Base-by-base conservation (phyloP, 768 basidiomycete species). In the Wakefieldia striispora region DNA sequence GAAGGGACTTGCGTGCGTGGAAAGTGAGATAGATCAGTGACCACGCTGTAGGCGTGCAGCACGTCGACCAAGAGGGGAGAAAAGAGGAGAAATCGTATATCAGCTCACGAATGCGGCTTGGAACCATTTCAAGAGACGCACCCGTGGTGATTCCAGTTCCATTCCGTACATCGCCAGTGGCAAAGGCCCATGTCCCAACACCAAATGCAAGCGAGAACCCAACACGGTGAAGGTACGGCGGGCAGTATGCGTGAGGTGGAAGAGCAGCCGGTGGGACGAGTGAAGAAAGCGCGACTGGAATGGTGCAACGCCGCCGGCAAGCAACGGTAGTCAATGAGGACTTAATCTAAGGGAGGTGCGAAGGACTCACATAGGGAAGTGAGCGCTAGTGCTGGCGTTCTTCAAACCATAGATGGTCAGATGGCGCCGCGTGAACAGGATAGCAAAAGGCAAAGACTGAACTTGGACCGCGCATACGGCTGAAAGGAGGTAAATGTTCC, bases 1-100 rank as follows among this genome's bases (percentile, higher is more conserved):
- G 62, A 3, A 69, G 34, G 1, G 74, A 69, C 29, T 55, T 63
- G n/a, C 70, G 60, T 3, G 65, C 52, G 41, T 75, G 73, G 31
- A 77, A 47, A 17, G 74, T 58, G 29, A 77, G 67, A 49, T 76
- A 77, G 29, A 70, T 76, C 40, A 77, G 56, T n/a, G 74, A 73
- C 74, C 74, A 77, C 7, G 75, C 75, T 74, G 39, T 26, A 36
- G 29, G 12, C 9, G 9, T 13, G n/a, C 14, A 33, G 11, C 29
- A 29, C 6, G 29, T 29, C 29, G 29, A 3, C 16, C 14, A 13
- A 16, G 33, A 7, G 14, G 16, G 14, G 14, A 33, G 16, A 33
- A 16, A 16, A 16, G 33, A 6, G 14, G 6, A 14, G 3, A 29
- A 29, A 29, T 3, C 4, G 8, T 16, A 33, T 4, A 34, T 54